phyloP scores from a whole-genome alignment of 331 rosid species.

The Ulmus americana region DNA sequence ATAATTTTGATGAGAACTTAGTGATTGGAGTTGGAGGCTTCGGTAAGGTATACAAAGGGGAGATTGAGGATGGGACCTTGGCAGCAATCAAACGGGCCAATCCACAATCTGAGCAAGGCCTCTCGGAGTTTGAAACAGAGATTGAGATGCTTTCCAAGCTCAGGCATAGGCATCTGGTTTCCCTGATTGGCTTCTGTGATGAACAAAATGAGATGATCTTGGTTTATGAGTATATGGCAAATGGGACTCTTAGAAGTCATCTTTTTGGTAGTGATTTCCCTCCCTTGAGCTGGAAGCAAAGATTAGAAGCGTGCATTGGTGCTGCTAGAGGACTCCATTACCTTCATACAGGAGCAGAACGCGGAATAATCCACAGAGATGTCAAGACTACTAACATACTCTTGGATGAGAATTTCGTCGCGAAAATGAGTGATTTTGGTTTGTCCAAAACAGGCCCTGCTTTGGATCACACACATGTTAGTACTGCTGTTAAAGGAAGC shows the following conservation, averaged over 20 bases:
- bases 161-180: constrained; percentile 47
- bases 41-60: constrained; percentile 62
- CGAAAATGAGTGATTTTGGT: constrained; percentile 60
- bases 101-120: constrained; percentile 53
- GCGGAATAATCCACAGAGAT: constrained; percentile 58
- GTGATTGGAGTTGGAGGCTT: constrained; percentile 59
- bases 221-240: constrained; percentile 56
- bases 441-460: constrained; percentile 50
- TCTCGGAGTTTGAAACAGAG: constrained; percentile 58
- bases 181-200: constrained; percentile 50
- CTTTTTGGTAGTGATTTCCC: constrained; percentile 43
- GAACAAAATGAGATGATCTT: constrained; percentile 54
- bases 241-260: constrained; percentile 44
- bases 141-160: constrained; percentile 54
- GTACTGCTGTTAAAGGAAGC: constrained; percentile 57
- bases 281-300: constrained; percentile 47
- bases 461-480: constrained; percentile 50
- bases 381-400: constrained; percentile 60
- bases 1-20: constrained; percentile 43
- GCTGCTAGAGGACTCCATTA: constrained; percentile 63
- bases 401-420: constrained; percentile 43
- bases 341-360: constrained; percentile 46
- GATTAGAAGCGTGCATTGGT: constrained; percentile 55
- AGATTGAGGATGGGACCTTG: constrained; percentile 34
- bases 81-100: constrained; percentile 54